These are phyloP conservation scores for Priceomyces castillae DNA, from an alignment of 805 yeast species.

Conservation along the genomic window DNA sequence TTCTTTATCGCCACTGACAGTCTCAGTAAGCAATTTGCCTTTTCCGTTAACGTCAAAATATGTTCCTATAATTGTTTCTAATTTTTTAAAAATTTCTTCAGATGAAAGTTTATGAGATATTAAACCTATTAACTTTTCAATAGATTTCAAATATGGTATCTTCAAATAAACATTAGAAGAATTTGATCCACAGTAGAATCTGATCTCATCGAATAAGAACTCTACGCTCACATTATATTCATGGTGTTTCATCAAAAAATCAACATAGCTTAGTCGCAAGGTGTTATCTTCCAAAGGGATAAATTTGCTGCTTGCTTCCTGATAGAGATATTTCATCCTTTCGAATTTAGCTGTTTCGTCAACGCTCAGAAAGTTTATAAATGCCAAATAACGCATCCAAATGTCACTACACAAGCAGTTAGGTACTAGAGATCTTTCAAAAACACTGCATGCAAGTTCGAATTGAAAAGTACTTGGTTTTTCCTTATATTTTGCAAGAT, in stretches of 20 bases:
- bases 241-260: constrained; percentile 18
- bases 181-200: constrained; percentile 20
- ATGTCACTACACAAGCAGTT: constrained; percentile 55
- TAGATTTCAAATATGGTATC: constrained; percentile 16
- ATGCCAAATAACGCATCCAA: constrained; percentile 69
- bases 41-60: constrained; percentile 20
- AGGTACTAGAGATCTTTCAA: constrained; percentile 73
- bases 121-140: constrained; percentile 11
- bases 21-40: constrained; percentile 4
- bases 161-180: constrained; percentile 11
- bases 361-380: constrained; percentile 35
- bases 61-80: constrained; percentile 14
- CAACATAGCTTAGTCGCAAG: constrained; percentile 25
- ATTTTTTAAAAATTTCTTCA: constrained; percentile 13
- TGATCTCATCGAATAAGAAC: constrained; percentile 24
- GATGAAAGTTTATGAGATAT: constrained; percentile 8
- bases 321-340: constrained; percentile 43
- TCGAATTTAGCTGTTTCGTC: constrained; percentile 21
- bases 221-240: constrained; percentile 22
- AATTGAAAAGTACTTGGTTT: constrained; percentile 7
- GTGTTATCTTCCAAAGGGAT: constrained; percentile 28
- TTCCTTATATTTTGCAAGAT: constrained; percentile 30
- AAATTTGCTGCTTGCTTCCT: constrained; percentile 46
- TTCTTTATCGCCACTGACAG: constrained; percentile 2
- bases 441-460: constrained; percentile 45